Conservation (phyloP, 495 filamentous ascomycete genomes). For the Penicillium maclennaniae region DNA sequence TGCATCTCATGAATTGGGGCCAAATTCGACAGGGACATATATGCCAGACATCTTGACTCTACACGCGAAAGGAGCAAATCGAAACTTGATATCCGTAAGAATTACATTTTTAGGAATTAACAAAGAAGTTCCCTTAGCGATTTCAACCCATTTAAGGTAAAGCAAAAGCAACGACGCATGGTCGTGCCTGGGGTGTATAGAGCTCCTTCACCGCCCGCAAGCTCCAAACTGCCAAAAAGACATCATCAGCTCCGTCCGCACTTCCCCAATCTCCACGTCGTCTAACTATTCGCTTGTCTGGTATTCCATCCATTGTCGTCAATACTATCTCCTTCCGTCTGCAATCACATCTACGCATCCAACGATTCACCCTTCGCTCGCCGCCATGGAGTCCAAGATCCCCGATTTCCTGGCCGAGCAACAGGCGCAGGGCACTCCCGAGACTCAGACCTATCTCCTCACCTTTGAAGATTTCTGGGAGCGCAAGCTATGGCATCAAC, state of each 20-base stretch:
- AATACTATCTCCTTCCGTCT: conserved; percentile 2
- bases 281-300: conserved; percentile 3
- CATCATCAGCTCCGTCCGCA: conserved; percentile 16
- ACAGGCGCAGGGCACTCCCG: conserved; percentile 76
- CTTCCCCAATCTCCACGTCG: conserved; percentile 12
- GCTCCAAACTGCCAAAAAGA: conserved; percentile 17
- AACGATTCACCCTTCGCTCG: conserved; percentile 3
- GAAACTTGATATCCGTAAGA: too few relatives aligned
- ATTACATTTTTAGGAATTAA: too few relatives aligned
- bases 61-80: neutral
- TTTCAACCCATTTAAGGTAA: neutral
- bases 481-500: conserved; percentile 98
- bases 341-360: conserved; percentile 1
- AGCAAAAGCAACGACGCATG: neutral
- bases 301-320: conserved; percentile 1
- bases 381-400: conserved; percentile 75
- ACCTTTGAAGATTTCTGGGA: conserved; percentile 98
- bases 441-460: conserved; percentile 82
- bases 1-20: neutral
- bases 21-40: neutral
- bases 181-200: neutral
- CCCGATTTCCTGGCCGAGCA: conserved; percentile 87
- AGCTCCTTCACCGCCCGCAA: conserved; percentile 19
- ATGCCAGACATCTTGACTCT: neutral
- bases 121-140: neutral